Base-by-base conservation (phyloP, 1,284 basidiomycete genomes). In the Inonotus obliquus region DNA sequence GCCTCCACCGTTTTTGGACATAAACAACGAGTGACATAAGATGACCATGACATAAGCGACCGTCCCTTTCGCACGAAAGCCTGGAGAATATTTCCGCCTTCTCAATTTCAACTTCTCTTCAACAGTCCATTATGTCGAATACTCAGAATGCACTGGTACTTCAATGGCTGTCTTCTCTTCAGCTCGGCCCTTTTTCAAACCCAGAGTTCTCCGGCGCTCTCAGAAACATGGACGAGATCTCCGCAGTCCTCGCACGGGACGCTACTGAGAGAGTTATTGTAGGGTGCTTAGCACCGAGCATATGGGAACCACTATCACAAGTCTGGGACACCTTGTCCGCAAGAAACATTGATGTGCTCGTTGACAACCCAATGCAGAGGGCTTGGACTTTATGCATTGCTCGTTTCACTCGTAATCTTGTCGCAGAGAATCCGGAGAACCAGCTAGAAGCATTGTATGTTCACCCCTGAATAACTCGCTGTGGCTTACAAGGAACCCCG, bases 321-420 rank as follows among this genome's bases (percentile, higher is more conserved):
- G 6, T 60, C 25, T 65, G 63, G 63, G 41, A 44, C 4, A 17
- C 10, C 19, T 32, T 64, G 19, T 45, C 59, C 41, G 38, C 23
- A 25, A 52, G 29, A 23, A n/a, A 59, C 17, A 23, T 38, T 23
- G 21, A 47, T n/a, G n/a, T 41, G 29, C 39, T 60, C 11, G 17
- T 25, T 35, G 45, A 38, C n/a, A 37, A 44, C 14, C n/a, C 61
- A 14, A 23, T 32, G 4, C 49, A 60, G 27, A 56, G 59, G 21
- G 54, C 53, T 17, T 57, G 61, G 35, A 57, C 56, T 55, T 72
- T 76, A 17, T 80, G 77, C 66, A 67, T 89, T n/a, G 84, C 84
- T 4, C 85, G 81, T 65, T 87, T 92, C 68, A 91, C 88, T 4
- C 81, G 91, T 63, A 92, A 92, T 70, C 74, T 92, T 13, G 85